Conservation (phyloP, 208 protist genomes). For the Leishmania arabica region DNA sequence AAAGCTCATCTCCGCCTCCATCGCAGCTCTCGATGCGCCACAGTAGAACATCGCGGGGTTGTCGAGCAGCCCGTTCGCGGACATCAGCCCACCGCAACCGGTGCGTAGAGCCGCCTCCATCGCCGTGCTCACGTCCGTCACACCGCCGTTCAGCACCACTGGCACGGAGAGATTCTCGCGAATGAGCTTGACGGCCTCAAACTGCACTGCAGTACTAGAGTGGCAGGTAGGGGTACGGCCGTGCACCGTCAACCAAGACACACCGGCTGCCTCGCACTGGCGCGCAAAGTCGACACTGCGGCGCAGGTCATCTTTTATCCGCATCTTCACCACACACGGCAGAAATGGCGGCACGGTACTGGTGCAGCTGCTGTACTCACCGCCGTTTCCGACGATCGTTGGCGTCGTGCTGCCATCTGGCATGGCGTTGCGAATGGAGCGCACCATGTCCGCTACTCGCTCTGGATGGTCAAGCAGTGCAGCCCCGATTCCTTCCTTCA, state of each 20-base stretch:
- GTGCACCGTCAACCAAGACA: conserved; percentile 87
- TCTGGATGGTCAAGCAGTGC: conserved; percentile 76
- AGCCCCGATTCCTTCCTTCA: conserved; percentile 77
- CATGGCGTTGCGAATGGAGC: conserved; percentile 56
- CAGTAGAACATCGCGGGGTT: conserved; percentile 84
- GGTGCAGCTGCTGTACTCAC: background rate
- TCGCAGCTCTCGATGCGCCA: background rate
- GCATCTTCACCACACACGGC: conserved; percentile 87
- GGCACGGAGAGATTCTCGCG: conserved; percentile 69
- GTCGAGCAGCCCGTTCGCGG: conserved; percentile 74
- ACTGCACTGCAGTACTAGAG: conserved; percentile 54
- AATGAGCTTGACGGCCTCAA: conserved; percentile 66
- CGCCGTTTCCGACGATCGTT: background rate
- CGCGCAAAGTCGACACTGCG: conserved; percentile 85
- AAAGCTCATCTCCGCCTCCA: conserved; percentile 15
- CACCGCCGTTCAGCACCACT: conserved; percentile 85
- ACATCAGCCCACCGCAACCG: conserved; percentile 78
- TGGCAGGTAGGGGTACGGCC: conserved; percentile 67
- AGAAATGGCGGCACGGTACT: conserved; percentile 21
- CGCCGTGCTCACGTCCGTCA: conserved; percentile 58
- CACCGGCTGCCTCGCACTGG: conserved; percentile 78
- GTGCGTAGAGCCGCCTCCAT: conserved; percentile 48
- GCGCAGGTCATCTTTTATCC: conserved; percentile 63
- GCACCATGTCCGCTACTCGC: conserved; percentile 79
- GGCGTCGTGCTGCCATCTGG: conserved; percentile 15